Evolutionary conservation across 2,329 filamentous ascomycete genomes (phyloP).

Genomic region (Alternaria arbusti): DNA sequence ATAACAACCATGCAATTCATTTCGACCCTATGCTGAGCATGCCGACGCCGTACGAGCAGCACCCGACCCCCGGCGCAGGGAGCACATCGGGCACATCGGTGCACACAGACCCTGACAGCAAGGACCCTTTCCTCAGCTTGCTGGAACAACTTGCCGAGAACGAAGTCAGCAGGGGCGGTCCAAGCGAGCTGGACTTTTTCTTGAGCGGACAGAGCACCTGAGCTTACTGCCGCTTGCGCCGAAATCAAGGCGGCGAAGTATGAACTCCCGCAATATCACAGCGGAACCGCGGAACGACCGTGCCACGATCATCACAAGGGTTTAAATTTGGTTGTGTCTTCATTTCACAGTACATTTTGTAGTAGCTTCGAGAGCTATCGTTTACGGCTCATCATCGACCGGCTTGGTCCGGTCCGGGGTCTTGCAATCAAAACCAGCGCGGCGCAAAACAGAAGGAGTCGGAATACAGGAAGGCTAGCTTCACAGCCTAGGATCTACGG

Average conservation of each 20-base stretch:
- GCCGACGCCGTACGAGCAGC: constrained; percentile 50
- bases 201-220: constrained; percentile 52
- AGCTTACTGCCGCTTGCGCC: constrained; percentile 10
- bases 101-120: constrained; percentile 61
- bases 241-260: not conserved
- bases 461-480: constrained; percentile 1
- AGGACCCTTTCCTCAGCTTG: constrained; percentile 80
- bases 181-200: constrained; percentile 81
- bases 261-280: constrained; percentile 1
- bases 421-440: constrained; percentile 5
- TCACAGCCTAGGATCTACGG: constrained; percentile 13
- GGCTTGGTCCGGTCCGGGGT: constrained; percentile 1
- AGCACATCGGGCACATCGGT: constrained; percentile 50
- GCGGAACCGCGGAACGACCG: constrained; percentile 3
- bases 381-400: constrained; percentile 1
- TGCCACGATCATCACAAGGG: not conserved
- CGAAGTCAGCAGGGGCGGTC: constrained; percentile 71
- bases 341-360: constrained; percentile 17
- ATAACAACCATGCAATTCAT: constrained; percentile 17
- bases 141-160: constrained; percentile 85
- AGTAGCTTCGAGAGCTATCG: constrained; percentile 19
- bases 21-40: constrained; percentile 52
- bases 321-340: constrained; percentile 4
- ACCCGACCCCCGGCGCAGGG: constrained; percentile 54
- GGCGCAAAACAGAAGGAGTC: constrained; percentile 16